Base-by-base conservation (phyloP, 164 flowering plant genomes). In the Houttuynia cordata region DNA sequence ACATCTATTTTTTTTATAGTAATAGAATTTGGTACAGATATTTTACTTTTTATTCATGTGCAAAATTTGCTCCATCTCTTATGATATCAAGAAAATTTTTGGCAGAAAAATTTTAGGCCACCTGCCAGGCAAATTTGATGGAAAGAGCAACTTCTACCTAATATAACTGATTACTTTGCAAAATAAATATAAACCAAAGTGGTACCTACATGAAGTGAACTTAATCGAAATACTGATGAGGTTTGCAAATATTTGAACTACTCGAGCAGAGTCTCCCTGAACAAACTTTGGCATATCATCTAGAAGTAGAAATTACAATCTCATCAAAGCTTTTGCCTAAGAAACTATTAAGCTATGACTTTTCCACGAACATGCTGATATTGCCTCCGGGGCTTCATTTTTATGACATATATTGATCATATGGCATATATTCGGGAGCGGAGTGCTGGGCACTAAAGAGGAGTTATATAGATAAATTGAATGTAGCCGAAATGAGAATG, bases 201-300 rank as follows among this genome's bases (percentile, higher is more conserved):
- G 53, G 15, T 4, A 71, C 96, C 81, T 81, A 93, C 98, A 79
- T 65, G 87, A 71, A 41, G 98, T 93, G 64, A 93, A 93, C 81
- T 93, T 93, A 68, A 90, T 83, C 56, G 98, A 93, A 71, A 90
- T 93, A 85, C 88, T 93, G 64, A 90, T 83, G 37, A 93, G 83
- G 70, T 93, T 93, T 53, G 96, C 86, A 77, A 93, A 90, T 68
- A 93, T 86, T 67, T 93, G 98, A 71, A 93, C 85, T 61, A 93
- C 84, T 76, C 98, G 73, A 24, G 90, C 98, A 64, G 98, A 90
- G 69, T 93, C 98, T 62, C 98, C 98, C 24, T 65, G 75, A 62
- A 93, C 88, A 57, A 85, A 23, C 72, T 70, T 84, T 70, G 97
- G 98, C 79, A 93, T 82, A 62, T 90, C 92, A 83, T 93, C 98